Percentiles rank a stretch among this genome's conserved stretches.
Conservation (phyloP, 108 stramenopile species). For the Skeletonema menzelii region DNA sequence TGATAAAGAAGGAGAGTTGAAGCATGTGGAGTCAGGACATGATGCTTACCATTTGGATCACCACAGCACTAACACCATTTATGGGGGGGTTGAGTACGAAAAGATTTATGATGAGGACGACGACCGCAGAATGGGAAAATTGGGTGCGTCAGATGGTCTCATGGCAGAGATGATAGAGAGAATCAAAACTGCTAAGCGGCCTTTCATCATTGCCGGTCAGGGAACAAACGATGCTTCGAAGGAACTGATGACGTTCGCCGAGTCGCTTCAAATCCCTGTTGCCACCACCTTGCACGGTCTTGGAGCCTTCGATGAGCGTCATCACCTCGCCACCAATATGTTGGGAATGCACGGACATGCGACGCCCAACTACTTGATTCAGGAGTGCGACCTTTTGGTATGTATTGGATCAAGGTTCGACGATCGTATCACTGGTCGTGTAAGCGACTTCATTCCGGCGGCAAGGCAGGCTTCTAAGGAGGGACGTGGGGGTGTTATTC, state of each 20-base stretch:
- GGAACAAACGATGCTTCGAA: constrained; percentile 81
- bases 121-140: constrained; percentile 37
- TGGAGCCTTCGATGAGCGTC: constrained; percentile 85
- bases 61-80: constrained; percentile 66
- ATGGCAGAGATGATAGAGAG: constrained; percentile 72
- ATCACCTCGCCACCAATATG: constrained; percentile 87
- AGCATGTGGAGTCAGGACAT: constrained; percentile 40
- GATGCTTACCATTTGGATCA: constrained; percentile 75
- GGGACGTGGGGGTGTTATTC: constrained; percentile 88
- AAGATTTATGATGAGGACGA: constrained; percentile 51
- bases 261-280: constrained; percentile 87
- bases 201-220: constrained; percentile 90
- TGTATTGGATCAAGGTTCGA: constrained; percentile 89
- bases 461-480: constrained; percentile 81
- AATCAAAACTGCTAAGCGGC: constrained; percentile 81
- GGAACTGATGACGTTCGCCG: constrained; percentile 83
- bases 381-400: constrained; percentile 88
- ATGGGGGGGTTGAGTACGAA: constrained; percentile 42
- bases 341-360: constrained; percentile 93
- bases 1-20: constrained; percentile 36
- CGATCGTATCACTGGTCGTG: constrained; percentile 88
- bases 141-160: constrained; percentile 40
- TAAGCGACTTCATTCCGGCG: constrained; percentile 78
- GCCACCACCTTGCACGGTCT: constrained; percentile 87
- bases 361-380: constrained; percentile 89